Evolutionary conservation across 108 stramenopile genomes (phyloP).

Genomic region (Asterionellopsis glacialis): DNA sequence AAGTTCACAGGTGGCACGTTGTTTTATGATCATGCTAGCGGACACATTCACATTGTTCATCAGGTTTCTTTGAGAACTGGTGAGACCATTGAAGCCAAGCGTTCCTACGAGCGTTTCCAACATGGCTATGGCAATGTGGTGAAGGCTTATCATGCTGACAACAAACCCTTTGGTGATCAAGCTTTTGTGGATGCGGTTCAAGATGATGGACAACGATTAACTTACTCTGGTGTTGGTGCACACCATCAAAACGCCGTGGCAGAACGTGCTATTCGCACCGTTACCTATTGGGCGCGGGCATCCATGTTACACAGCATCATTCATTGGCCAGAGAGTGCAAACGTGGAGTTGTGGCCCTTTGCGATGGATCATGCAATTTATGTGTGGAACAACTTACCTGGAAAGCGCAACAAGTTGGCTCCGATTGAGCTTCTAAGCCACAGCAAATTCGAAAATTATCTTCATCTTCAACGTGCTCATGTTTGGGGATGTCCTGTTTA

Average conservation of each 20-base stretch:
- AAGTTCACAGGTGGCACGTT: conserved; percentile 21
- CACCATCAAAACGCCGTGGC: conserved; percentile 58
- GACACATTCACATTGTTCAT: conserved; percentile 10
- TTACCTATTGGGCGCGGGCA: conserved; percentile 24
- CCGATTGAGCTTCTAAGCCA: conserved; percentile 18
- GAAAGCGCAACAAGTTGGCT: too few species aligned
- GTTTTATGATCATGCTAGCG: conserved; percentile 37
- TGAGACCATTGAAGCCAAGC: conserved; percentile 38
- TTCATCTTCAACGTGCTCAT: conserved; percentile 22
- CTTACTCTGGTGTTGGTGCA: conserved; percentile 36
- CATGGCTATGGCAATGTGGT: conserved; percentile 16
- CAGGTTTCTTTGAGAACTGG: conserved; percentile 20
- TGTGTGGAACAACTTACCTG: conserved; percentile 34
- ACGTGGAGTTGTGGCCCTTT: conserved; percentile 29
- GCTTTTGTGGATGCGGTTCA: not conserved
- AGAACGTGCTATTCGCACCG: conserved; percentile 35
- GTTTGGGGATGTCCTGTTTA: conserved; percentile 57
- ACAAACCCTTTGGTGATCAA: too few species aligned
- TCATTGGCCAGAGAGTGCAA: conserved; percentile 38
- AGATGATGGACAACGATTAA: conserved; percentile 13
- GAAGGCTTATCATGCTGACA: conserved; percentile 25
- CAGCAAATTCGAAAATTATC: too few species aligned
- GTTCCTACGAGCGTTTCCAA: conserved; percentile 16
- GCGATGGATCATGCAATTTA: conserved; percentile 44
- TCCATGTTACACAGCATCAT: conserved; percentile 34